A percentile compares a stretch with the other conserved stretches of the same genome.
Evolutionary conservation across 345 rosid species (phyloP).

Genomic region (Kernera saxatilis): DNA sequence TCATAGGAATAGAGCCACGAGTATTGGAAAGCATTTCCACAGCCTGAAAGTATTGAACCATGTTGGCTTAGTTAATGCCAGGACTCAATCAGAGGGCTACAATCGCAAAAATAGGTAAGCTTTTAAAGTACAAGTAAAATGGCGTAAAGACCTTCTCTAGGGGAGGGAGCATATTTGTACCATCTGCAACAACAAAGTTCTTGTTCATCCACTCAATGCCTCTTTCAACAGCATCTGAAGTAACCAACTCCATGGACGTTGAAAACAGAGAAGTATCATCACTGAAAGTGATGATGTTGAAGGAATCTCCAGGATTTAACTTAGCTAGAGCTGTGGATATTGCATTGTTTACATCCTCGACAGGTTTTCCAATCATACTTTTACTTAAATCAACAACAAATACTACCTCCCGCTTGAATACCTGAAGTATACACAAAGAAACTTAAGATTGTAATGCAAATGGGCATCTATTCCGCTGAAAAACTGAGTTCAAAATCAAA

Average conservation of each 20-base stretch:
- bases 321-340: slow-evolving; percentile 47
- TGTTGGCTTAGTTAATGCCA: not conserved
- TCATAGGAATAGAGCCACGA: slow-evolving; percentile 58
- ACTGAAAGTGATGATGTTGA: slow-evolving; percentile 77
- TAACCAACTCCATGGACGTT: slow-evolving; percentile 56
- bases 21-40: slow-evolving; percentile 66
- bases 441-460: not conserved
- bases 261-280: slow-evolving; percentile 60
- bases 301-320: slow-evolving; percentile 69
- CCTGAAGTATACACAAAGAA: slow-evolving; percentile 37
- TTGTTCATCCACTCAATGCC: slow-evolving; percentile 64
- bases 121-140: slow-evolving; percentile 4
- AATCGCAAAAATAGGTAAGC: not conserved
- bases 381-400: slow-evolving; percentile 86
- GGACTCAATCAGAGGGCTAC: not conserved
- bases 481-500: slow-evolving; percentile 17
- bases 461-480: not conserved
- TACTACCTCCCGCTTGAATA: slow-evolving; percentile 65
- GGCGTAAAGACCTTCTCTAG: slow-evolving; percentile 55
- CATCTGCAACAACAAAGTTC: slow-evolving; percentile 55
- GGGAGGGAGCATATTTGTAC: slow-evolving; percentile 69
- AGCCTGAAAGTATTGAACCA: slow-evolving; percentile 60
- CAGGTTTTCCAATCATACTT: slow-evolving; percentile 78
- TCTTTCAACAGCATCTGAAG: slow-evolving; percentile 53
- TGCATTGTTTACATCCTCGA: slow-evolving; percentile 64